A percentile compares a stretch with the other conserved stretches of the same genome.
phyloP scores from a whole-genome alignment of 441 rosid species.

The Gossypium trilobum region DNA sequence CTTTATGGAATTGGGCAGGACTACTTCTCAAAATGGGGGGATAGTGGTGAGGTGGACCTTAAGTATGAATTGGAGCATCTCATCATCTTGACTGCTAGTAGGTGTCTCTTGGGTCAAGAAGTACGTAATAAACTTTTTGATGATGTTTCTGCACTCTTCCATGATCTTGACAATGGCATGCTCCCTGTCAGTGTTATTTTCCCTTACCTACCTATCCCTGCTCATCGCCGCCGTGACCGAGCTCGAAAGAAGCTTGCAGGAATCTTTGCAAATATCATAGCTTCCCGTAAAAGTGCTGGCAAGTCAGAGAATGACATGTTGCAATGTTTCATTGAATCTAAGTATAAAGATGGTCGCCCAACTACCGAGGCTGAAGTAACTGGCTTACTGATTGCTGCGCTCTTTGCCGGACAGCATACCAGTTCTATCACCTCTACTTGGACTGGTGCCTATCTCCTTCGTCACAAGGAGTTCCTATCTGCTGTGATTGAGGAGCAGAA shows the following conservation, averaged over 20 bases:
- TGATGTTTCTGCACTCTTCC: conserved; percentile 87
- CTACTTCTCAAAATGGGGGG: conserved; percentile 93
- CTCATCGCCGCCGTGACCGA: conserved; percentile 84
- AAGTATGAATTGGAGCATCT: conserved; percentile 89
- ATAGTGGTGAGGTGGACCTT: conserved; percentile 80
- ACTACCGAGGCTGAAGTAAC: conserved; percentile 89
- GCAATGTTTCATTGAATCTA: conserved; percentile 95
- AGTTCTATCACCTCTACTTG: conserved; percentile 96
- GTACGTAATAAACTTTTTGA: conserved; percentile 93
- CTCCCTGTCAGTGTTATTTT: conserved; percentile 88
- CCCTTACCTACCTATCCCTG: conserved; percentile 88
- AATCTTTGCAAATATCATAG: conserved; percentile 65
- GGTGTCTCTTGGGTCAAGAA: conserved; percentile 88
- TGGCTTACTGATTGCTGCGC: conserved; percentile 92
- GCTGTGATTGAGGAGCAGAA: conserved; percentile 78
- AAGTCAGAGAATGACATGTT: conserved; percentile 84
- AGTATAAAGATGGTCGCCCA: conserved; percentile 83
- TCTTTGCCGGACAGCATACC: conserved; percentile 97
- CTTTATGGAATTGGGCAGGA: conserved; percentile 42
- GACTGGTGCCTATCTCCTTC: conserved; percentile 88
- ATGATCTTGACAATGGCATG: conserved; percentile 97
- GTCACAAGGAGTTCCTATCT: conserved; percentile 45
- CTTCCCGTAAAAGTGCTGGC: conserved; percentile 62
- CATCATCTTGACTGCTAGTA: conserved; percentile 92
- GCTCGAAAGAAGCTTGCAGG: conserved; percentile 78